phyloP scores from a whole-genome alignment of 2,329 filamentous ascomycete species.

The Herpotrichia juniperi region DNA sequence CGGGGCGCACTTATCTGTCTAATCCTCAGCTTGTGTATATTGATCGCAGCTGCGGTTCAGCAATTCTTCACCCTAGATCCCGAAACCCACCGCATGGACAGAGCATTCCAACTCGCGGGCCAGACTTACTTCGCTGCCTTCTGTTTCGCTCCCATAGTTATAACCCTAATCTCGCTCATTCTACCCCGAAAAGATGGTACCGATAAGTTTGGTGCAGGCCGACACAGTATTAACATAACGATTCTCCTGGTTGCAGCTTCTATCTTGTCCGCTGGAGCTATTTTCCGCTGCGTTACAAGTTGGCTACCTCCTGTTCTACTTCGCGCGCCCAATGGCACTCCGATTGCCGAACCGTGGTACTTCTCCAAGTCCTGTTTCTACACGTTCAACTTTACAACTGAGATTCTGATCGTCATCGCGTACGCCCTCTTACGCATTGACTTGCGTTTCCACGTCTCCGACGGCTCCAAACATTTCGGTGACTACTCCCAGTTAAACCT shows the following conservation, averaged over 20 bases:
- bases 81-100: slow-evolving; percentile 59
- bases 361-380: slow-evolving; percentile 78
- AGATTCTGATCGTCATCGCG: slow-evolving; percentile 71
- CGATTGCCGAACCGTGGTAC: slow-evolving; percentile 64
- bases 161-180: slow-evolving; percentile 57
- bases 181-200: slow-evolving; percentile 50
- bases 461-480: slow-evolving; percentile 64
- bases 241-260: slow-evolving; percentile 66
- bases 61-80: slow-evolving; percentile 69
- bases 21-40: slow-evolving; percentile 66
- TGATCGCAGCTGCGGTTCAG: slow-evolving; percentile 69
- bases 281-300: slow-evolving; percentile 68
- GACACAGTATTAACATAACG: slow-evolving; percentile 69
- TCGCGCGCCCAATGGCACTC: slow-evolving; percentile 54
- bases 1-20: slow-evolving; percentile 60
- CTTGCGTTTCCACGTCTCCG: slow-evolving; percentile 74
- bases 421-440: slow-evolving; percentile 75
- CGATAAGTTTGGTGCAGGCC: slow-evolving; percentile 71
- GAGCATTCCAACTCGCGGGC: slow-evolving; percentile 69
- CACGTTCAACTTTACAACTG: slow-evolving; percentile 76
- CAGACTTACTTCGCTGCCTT: slow-evolving; percentile 67
- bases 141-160: slow-evolving; percentile 69
- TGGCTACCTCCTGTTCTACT: slow-evolving; percentile 57
- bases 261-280: slow-evolving; percentile 69
- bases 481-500: slow-evolving; percentile 26